Percentiles rank a stretch among this genome's conserved stretches.
phyloP scores from a whole-genome alignment of 306 rosid species.

The Arachis stenosperma region DNA sequence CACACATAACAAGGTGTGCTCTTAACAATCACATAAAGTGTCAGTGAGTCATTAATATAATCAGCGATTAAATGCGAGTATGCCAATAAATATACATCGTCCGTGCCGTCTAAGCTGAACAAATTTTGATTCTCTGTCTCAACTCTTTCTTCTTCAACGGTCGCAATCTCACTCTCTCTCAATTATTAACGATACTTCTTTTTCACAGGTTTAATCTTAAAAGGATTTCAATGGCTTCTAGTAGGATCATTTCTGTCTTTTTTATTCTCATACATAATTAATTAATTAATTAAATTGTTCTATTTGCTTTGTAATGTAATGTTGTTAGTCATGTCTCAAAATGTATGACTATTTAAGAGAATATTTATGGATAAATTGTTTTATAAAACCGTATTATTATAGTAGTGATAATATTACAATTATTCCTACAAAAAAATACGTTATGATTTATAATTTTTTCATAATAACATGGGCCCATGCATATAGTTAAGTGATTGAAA shows the following conservation, averaged over 20 bases:
- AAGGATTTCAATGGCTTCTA: neutral
- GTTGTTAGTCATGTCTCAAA: no score
- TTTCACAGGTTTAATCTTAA: neutral
- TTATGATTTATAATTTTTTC: no score
- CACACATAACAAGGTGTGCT: slow-evolving; percentile 44
- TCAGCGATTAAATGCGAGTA: slow-evolving; percentile 33
- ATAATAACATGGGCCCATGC: no score
- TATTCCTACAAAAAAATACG: no score
- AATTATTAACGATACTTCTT: neutral
- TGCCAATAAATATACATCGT: slow-evolving; percentile 21
- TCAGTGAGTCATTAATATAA: slow-evolving; percentile 35
- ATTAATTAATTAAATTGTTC: no score
- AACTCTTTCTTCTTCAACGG: neutral
- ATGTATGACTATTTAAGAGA: no score
- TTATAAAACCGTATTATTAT: no score
- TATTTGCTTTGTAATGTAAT: no score
- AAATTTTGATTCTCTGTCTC: slow-evolving; percentile 13
- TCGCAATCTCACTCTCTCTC: neutral
- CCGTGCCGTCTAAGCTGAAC: slow-evolving; percentile 62
- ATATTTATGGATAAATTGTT: no score
- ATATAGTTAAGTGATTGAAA: neutral
- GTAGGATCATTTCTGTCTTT: no score
- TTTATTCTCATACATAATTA: no score
- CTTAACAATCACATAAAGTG: neutral
- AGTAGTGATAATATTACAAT: no score